These are phyloP conservation scores for Suhomyces kunorum DNA, from an alignment of 1,139 yeast genomes.

Conservation along the genomic window DNA sequence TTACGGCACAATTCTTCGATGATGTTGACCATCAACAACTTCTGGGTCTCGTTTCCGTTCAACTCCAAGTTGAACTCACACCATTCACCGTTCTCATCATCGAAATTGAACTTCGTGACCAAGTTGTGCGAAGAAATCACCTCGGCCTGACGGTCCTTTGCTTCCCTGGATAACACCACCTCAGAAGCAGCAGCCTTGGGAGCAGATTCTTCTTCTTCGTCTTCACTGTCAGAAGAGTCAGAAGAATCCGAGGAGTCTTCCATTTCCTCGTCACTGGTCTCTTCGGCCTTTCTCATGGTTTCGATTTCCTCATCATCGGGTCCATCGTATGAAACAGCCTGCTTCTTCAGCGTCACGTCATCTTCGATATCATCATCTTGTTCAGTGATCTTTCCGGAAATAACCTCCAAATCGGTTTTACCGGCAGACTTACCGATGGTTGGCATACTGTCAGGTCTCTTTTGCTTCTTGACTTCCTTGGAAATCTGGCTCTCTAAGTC, in stretches of 20 bases:
- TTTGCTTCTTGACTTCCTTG: slow-evolving; percentile 83
- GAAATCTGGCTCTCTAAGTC: slow-evolving; percentile 70
- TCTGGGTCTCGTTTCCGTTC: slow-evolving; percentile 77
- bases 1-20: slow-evolving; percentile 88
- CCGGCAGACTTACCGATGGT: slow-evolving; percentile 75
- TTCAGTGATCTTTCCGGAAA: slow-evolving; percentile 32
- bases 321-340: slow-evolving; percentile 89
- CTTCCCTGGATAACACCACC: slow-evolving; percentile 51
- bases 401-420: slow-evolving; percentile 49
- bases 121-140: slow-evolving; percentile 72
- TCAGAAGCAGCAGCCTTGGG: slow-evolving; percentile 15
- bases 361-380: slow-evolving; percentile 51
- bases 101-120: slow-evolving; percentile 81
- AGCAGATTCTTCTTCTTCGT: slow-evolving; percentile 27
- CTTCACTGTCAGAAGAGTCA: slow-evolving; percentile 24
- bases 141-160: slow-evolving; percentile 82
- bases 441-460: slow-evolving; percentile 57
- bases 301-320: slow-evolving; percentile 94
- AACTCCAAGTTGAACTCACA: slow-evolving; percentile 86
- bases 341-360: slow-evolving; percentile 69
- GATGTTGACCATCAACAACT: slow-evolving; percentile 94
- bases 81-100: slow-evolving; percentile 87
- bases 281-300: slow-evolving; percentile 80
- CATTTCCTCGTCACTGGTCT: slow-evolving; percentile 64
- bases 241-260: slow-evolving; percentile 37